Evolutionary conservation across 345 rosid genomes (phyloP), one percentile per base, ranked within the genome.

Genomic region (Melaleuca quinquenervia): DNA sequence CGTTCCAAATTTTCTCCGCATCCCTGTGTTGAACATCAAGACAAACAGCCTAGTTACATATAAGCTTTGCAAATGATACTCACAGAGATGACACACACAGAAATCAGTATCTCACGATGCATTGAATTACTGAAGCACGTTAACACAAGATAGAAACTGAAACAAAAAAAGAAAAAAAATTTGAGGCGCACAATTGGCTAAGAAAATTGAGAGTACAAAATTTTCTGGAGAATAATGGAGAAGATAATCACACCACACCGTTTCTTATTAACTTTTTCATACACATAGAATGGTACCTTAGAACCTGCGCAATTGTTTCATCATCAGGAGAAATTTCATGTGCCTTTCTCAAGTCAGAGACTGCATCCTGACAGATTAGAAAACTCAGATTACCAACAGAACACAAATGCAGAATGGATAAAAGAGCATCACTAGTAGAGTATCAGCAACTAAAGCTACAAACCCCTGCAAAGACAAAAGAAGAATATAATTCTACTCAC

Each of bases 251-350:
- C 41, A 20, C 15, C 32, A 50, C 45, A 52, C 21, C 11, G 52
- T 16, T 75, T 29, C 48, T 75, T 14, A 22, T 50, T 15, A 7
- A 44, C 13, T 41, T 26, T 82, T 82, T 32, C 50, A 78, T 26
- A 21, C 27, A n/a, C 45, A 83, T 80, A 82, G 82, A 86, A 60
- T 50, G 82, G 87, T 92, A 96, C 99, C 98, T 96, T 84, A 96
- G 87, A 54, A 95, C 96, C 87, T 92, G 92, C 1, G 94, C 92
- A 87, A 98, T 92, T 24, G 97, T 98, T 89, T 95, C 99, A 84
- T 96, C 99, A 87, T 92, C 96, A 74, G 98, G 97, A 76, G 95
- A 95, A 86, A 92, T 91, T 91, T 98, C 96, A 88, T 52, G 94
- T 84, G 99, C 99, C 84, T 93, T 92, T 84, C 90, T 91, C 92